A percentile compares a stretch with the other conserved stretches of the same genome.
Evolutionary conservation across 352 stramenopile genomes (phyloP).

Genomic region (Phytophthora sp.): DNA sequence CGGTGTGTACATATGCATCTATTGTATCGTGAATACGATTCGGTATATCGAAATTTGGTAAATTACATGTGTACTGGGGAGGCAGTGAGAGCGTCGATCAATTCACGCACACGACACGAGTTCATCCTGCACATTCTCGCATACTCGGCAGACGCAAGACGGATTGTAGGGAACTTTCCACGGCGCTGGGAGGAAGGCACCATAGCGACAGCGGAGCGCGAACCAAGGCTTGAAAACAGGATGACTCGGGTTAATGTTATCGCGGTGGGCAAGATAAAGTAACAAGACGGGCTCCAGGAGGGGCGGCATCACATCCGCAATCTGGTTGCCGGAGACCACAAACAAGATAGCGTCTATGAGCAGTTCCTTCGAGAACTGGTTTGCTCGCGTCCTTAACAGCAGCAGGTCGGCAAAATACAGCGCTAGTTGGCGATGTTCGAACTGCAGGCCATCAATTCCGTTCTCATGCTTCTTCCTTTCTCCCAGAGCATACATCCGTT

Average conservation of each 20-base stretch:
- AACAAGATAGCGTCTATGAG: constrained; percentile 69
- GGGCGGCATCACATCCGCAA: constrained; percentile 51
- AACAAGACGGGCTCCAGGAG: constrained; percentile 62
- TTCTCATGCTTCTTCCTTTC: constrained; percentile 7
- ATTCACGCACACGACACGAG: constrained; percentile 11
- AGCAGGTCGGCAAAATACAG: constrained; percentile 68
- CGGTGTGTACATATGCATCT: constrained; percentile 38
- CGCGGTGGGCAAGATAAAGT: constrained; percentile 64
- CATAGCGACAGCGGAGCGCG: constrained; percentile 71
- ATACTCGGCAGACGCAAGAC: constrained; percentile 64
- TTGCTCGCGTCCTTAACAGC: constrained; percentile 52
- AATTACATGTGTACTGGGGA: constrained; percentile 28
- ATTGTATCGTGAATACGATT: constrained; percentile 24
- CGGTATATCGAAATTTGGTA: too few relatives aligned
- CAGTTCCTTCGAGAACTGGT: constrained; percentile 50
- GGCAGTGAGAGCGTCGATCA: not conserved
- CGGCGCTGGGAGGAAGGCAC: constrained; percentile 43
- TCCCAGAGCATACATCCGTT: constrained; percentile 41
- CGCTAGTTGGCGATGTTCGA: constrained; percentile 51
- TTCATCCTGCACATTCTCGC: constrained; percentile 49
- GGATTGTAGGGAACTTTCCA: constrained; percentile 68
- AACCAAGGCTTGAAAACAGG: constrained; percentile 61
- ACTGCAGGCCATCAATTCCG: constrained; percentile 14
- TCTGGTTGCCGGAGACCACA: constrained; percentile 50
- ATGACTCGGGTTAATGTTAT: constrained; percentile 73